Evolutionary conservation across 257 asterid species (phyloP).

Genomic region (Solanum lignicaule): DNA sequence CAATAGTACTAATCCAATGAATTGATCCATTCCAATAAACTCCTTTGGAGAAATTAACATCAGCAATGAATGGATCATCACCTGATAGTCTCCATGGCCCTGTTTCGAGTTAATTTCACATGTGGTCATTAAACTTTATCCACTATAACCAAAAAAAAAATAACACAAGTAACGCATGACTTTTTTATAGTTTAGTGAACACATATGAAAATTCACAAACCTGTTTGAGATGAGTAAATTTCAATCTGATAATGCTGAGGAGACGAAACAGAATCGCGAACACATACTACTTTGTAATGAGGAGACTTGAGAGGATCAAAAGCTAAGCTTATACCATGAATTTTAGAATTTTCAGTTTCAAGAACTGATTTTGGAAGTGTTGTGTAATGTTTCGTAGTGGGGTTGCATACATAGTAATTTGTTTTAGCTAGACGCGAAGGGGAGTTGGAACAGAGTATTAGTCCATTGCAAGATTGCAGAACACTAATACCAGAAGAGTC

Average conservation of each 20-base stretch:
- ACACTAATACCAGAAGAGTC: background rate
- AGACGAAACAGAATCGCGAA: conserved; percentile 1
- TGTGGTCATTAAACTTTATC: background rate
- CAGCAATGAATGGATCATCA: background rate
- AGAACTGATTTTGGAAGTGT: conserved; percentile 11
- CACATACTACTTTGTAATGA: conserved; percentile 11
- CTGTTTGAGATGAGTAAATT: conserved; percentile 18
- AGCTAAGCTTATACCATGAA: conserved; percentile 2
- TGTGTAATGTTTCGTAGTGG: conserved; percentile 3
- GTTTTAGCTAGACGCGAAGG: background rate
- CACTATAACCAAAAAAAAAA: too few species aligned
- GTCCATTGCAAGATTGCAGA: background rate
- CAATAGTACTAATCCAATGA: conserved; percentile 11
- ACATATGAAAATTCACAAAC: background rate
- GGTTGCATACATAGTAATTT: background rate
- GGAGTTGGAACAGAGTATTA: background rate
- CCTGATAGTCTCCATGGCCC: background rate
- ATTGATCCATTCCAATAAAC: conserved; percentile 26
- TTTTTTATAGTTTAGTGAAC: too few species aligned
- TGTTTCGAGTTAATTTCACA: background rate
- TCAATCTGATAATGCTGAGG: conserved; percentile 11
- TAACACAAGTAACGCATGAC: background rate
- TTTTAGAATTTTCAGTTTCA: background rate
- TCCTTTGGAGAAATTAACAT: background rate
- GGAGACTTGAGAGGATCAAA: conserved; percentile 17